A percentile compares a stretch with the other conserved stretches of the same genome.
Conservation (phyloP, 2,329 filamentous ascomycete genomes). For the Aspergillus hortae region DNA sequence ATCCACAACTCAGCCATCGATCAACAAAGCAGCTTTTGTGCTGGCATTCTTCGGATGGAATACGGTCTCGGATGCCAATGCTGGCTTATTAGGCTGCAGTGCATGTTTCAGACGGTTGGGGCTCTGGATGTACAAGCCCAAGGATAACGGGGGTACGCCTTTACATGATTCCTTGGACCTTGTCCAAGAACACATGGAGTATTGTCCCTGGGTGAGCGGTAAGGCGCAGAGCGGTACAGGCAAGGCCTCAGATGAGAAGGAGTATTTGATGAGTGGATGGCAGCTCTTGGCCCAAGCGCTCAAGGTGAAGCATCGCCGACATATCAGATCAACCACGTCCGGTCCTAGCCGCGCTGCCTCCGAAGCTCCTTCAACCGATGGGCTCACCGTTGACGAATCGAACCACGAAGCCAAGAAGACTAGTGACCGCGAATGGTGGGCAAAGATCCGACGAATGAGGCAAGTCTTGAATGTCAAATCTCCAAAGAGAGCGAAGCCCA, state of each 20-base stretch:
- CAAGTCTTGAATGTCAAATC: slow-evolving; percentile 67
- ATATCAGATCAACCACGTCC: slow-evolving; percentile 23
- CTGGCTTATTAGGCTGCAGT: slow-evolving; percentile 71
- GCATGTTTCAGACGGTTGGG: slow-evolving; percentile 86
- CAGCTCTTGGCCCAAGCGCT: slow-evolving; percentile 42
- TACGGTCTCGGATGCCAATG: slow-evolving; percentile 42
- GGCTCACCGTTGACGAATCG: slow-evolving; percentile 28
- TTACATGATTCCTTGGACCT: slow-evolving; percentile 59
- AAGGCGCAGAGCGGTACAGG: slow-evolving; percentile 54
- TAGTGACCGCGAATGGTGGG: slow-evolving; percentile 71
- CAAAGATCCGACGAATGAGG: slow-evolving; percentile 67
- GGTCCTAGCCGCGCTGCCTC: slow-evolving; percentile 27
- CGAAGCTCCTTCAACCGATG: slow-evolving; percentile 19
- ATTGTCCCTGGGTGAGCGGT: slow-evolving; percentile 75
- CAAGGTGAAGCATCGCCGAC: slow-evolving; percentile 36
- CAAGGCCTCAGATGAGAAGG: slow-evolving; percentile 27
- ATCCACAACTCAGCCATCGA: slow-evolving; percentile 16
- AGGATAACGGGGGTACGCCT: slow-evolving; percentile 50
- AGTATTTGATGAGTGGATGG: slow-evolving; percentile 43
- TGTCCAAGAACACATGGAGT: slow-evolving; percentile 71
- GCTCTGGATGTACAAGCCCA: slow-evolving; percentile 88
- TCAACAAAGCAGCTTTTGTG: slow-evolving; percentile 62
- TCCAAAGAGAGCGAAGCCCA: slow-evolving; percentile 46
- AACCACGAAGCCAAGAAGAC: slow-evolving; percentile 47
- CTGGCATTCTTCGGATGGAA: slow-evolving; percentile 76